Evolutionary conservation across 2,329 filamentous ascomycete species (phyloP), one percentile per base, ranked within the genome.

Genomic region (Neofusicoccum sp.): DNA sequence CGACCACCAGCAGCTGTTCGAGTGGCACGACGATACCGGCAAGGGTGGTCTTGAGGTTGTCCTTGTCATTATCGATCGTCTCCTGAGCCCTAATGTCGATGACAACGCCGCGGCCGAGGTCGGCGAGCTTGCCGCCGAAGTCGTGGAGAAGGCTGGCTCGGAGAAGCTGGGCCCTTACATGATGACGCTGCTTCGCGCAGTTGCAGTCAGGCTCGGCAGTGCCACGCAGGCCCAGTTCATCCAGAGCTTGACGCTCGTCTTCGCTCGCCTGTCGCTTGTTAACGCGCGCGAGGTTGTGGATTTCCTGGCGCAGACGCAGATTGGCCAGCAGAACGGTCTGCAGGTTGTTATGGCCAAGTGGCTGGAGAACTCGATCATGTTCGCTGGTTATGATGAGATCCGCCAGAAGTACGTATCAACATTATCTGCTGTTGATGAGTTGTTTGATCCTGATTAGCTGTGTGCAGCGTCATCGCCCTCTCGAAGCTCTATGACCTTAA

Each of bases 381-480:
- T 99, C 78, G 93, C 93, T n/a, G 95, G 95, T 11, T 99, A 97
- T 70, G 93, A 98, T 71, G 94, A 97, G 76, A 98, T 98, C 70
- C 87, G 93, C 69, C 92, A 97, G 77, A 99, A 98, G 91, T 93
- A 81, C 77, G 88, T 81, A n/a, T 36, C 14, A 2, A 28, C 6
- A 16, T 3, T 37, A 31, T 41, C 47, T 29, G 11, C 14, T 22
- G 44, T 60, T 65, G 34, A n/a, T 14, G 11, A 43, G 8, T 48
- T 39, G 22, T 34, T n/a, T 37, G 48, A 60, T 49, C 66, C 69
- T 73, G 52, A 74, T 56, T 44, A 9, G 11, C 44, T 45, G 36
- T 5, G 39, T 47, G 6, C 69, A 94, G 91, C 72, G 92, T 97
- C 64, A 94, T 97, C 69, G 95, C 95, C 5, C 84, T 99, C 2